Base-by-base conservation (phyloP, 352 stramenopile species). In the Globisporangium cederbergense region DNA sequence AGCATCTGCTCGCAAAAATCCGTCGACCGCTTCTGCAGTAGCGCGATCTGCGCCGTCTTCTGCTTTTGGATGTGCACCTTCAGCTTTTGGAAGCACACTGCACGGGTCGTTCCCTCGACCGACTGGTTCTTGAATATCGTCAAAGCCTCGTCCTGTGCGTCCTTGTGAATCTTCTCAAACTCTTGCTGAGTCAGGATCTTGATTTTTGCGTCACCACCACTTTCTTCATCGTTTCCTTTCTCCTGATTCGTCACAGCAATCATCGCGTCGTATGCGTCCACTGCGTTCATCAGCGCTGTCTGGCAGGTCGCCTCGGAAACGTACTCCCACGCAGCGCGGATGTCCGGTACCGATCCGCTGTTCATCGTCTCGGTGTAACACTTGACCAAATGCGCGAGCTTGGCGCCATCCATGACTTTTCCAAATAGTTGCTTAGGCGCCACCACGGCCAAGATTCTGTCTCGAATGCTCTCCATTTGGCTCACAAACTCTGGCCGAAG, bases 311-410 rank as follows among this genome's bases (percentile, higher is more conserved):
- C 84, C 57, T 95, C 84, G 4, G 79, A 85, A 14, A 95, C 86
- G 42, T 93, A 95, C 62, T 87, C 78, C 84, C 84, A 95, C 14
- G 84, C 86, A 40, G 84, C 83, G 58, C 90, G 91, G 38, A 95
- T 93, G 58, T 92, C 81, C n/a, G 86, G 84, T 5, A 95, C 72
- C 2, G 78, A 72, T 3, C 84, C 84, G 59, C 75, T 92, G 52
- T 88, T 95, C 76, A 95, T 88, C 4, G 84, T 92, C 14, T 83
- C 72, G 0, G 81, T 88, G 60, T 95, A 95, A 63, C 81, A 90
- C 20, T 64, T 69, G 16, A 75, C 81, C 40, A 95, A 66, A 34
- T 89, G 70, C 4, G 79, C 79, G 4, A 95, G 66, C 64, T 92
- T 82, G 11, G 62, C 61, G 8, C 84, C 86, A 57, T 91, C 73